Conservation (phyloP, 257 asterid genomes). For the Gardenia jasminoides region DNA sequence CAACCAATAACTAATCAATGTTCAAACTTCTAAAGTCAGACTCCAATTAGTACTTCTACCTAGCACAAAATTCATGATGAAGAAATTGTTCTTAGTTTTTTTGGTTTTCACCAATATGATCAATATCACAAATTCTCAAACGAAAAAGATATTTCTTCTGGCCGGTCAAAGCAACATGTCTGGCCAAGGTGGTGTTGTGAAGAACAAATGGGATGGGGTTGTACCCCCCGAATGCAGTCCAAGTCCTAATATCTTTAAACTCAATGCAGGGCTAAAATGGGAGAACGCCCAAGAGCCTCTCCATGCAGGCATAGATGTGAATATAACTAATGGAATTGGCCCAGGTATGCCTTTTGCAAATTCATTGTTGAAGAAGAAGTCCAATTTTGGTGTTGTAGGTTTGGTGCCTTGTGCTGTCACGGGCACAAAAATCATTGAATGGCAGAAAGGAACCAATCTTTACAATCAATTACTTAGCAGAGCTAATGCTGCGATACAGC, state of each 20-base stretch:
- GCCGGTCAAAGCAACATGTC: conserved; percentile 37
- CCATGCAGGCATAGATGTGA: conserved; percentile 51
- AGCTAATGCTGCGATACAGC: conserved; percentile 38
- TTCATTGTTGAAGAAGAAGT: conserved; percentile 9
- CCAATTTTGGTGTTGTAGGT: conserved; percentile 40
- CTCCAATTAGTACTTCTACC: not conserved
- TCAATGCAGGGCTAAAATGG: conserved; percentile 41
- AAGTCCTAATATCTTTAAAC: conserved; percentile 35
- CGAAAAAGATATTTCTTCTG: conserved; percentile 17
- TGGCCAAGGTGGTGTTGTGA: conserved; percentile 30
- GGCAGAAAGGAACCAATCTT: conserved; percentile 50
- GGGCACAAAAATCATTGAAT: conserved; percentile 54
- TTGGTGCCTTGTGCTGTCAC: conserved; percentile 75
- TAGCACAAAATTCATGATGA: not conserved
- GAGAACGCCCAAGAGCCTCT: conserved; percentile 66
- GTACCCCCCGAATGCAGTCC: conserved; percentile 20
- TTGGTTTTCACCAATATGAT: not conserved
- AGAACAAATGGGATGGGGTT: conserved; percentile 16
- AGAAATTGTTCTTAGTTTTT: not conserved
- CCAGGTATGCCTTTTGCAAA: conserved; percentile 66
- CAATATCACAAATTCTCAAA: not conserved
- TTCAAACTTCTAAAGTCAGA: not conserved
- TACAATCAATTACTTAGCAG: conserved; percentile 43
- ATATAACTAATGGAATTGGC: conserved; percentile 54
- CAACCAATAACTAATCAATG: too few relatives aligned